A percentile compares a stretch with the other conserved stretches of the same genome.
These are phyloP conservation scores for Myxozyma kluyveri DNA, from an alignment of 805 yeast genomes.

Conservation along the genomic window DNA sequence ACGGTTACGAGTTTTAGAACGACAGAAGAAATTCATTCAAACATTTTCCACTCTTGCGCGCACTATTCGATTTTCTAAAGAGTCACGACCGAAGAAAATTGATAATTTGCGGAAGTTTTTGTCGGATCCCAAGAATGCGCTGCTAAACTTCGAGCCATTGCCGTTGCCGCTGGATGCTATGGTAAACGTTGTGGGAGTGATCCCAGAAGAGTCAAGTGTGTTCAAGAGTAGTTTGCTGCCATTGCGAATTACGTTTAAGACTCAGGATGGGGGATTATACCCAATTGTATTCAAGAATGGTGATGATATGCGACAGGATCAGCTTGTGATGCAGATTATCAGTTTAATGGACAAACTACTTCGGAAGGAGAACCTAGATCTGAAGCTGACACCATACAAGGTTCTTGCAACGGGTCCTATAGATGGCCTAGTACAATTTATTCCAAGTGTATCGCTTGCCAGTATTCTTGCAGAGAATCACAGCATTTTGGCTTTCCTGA, in stretches of 20 bases:
- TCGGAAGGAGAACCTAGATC: slow-evolving; percentile 84
- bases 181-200: slow-evolving; percentile 66
- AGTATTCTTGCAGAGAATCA: slow-evolving; percentile 69
- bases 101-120: slow-evolving; percentile 63
- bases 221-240: slow-evolving; percentile 92
- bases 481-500: slow-evolving; percentile 71
- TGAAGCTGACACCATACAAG: slow-evolving; percentile 81
- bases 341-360: slow-evolving; percentile 84
- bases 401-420: slow-evolving; percentile 86
- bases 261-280: slow-evolving; percentile 52
- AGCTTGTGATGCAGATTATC: slow-evolving; percentile 90
- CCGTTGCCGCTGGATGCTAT: slow-evolving; percentile 83
- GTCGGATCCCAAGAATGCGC: slow-evolving; percentile 46
- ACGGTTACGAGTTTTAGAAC: slow-evolving; percentile 41
- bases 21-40: slow-evolving; percentile 69
- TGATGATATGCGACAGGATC: slow-evolving; percentile 94
- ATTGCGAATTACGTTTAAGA: slow-evolving; percentile 72
- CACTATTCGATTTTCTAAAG: slow-evolving; percentile 62
- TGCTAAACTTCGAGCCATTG: slow-evolving; percentile 51
- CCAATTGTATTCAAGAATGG: slow-evolving; percentile 93
- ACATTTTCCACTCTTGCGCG: slow-evolving; percentile 64
- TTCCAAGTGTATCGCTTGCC: slow-evolving; percentile 89
- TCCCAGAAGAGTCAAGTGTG: slow-evolving; percentile 77
- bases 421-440: slow-evolving; percentile 90
- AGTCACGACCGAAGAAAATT: slow-evolving; percentile 71